Conservation (phyloP, 2,329 filamentous ascomycete genomes). For the Laburnicola sp. region DNA sequence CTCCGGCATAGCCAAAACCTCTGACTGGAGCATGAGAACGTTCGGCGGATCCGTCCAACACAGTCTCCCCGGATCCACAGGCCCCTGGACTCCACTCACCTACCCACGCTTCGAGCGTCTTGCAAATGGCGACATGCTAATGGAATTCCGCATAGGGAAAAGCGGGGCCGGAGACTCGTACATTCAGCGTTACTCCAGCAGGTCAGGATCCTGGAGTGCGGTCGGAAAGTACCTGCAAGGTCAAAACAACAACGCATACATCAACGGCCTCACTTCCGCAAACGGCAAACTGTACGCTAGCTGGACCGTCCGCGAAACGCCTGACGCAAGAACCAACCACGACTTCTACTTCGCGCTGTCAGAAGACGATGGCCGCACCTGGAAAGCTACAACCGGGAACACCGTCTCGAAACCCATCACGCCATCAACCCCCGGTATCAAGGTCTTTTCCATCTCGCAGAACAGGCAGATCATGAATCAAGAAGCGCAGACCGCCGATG, state of each 20-base stretch:
- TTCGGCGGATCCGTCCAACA: constrained; percentile 36
- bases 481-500: constrained; percentile 54
- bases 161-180: constrained; percentile 56
- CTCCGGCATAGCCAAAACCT: constrained; percentile 35
- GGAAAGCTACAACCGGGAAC: constrained; percentile 48
- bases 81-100: constrained; percentile 48
- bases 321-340: constrained; percentile 54
- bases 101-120: constrained; percentile 55
- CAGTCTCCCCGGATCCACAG: constrained; percentile 34
- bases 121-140: constrained; percentile 47
- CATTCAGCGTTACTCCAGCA: constrained; percentile 50
- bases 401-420: constrained; percentile 48
- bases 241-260: constrained; percentile 55
- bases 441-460: constrained; percentile 52
- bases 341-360: constrained; percentile 56
- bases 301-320: constrained; percentile 57
- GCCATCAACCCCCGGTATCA: constrained; percentile 49
- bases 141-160: constrained; percentile 57
- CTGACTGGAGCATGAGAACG: constrained; percentile 30
- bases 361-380: constrained; percentile 50
- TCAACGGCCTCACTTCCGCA: constrained; percentile 53
- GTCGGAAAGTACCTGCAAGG: constrained; percentile 51
- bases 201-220: constrained; percentile 43
- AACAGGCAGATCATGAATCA: constrained; percentile 55
- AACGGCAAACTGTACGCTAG: constrained; percentile 48